A percentile compares a stretch with the other conserved stretches of the same genome.
These are phyloP conservation scores for Stellera chamaejasme DNA, from an alignment of 345 rosid genomes.

Conservation along the genomic window DNA sequence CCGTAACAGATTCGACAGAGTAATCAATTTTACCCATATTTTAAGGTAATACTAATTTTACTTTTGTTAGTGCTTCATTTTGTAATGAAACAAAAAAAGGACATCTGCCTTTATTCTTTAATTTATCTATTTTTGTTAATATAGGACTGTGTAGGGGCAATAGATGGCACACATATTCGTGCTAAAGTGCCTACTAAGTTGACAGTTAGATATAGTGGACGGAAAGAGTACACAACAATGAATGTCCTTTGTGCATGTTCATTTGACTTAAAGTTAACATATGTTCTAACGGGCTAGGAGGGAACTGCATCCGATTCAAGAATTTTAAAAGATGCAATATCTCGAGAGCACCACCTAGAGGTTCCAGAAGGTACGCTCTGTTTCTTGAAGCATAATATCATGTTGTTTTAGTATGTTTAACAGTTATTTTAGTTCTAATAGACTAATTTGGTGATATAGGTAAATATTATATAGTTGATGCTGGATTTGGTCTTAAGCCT, in stretches of 20 bases:
- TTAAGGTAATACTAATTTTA: too few species aligned
- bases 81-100: too few species aligned
- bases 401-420: not conserved
- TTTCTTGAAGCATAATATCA: too few species aligned
- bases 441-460: slow-evolving; percentile 3
- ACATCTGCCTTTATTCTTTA: too few species aligned
- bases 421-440: not conserved
- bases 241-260: not conserved
- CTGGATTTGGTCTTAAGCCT: not conserved
- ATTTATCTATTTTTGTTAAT: not conserved
- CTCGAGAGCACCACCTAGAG: not conserved
- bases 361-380: too few species aligned
- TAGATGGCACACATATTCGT: not conserved
- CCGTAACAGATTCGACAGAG: too few species aligned
- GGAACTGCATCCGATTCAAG: not conserved
- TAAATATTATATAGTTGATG: too few species aligned
- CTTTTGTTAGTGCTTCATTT: too few species aligned
- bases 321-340: not conserved
- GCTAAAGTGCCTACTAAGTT: not conserved
- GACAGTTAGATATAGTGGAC: not conserved
- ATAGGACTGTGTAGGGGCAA: not conserved
- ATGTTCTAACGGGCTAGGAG: slow-evolving; percentile 1
- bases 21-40: too few species aligned
- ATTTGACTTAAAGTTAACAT: slow-evolving; percentile 9
- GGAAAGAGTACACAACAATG: not conserved